Evolutionary conservation across 257 asterid genomes (phyloP), one percentile per base, ranked within the genome.

Genomic region (Avicennia marina): DNA sequence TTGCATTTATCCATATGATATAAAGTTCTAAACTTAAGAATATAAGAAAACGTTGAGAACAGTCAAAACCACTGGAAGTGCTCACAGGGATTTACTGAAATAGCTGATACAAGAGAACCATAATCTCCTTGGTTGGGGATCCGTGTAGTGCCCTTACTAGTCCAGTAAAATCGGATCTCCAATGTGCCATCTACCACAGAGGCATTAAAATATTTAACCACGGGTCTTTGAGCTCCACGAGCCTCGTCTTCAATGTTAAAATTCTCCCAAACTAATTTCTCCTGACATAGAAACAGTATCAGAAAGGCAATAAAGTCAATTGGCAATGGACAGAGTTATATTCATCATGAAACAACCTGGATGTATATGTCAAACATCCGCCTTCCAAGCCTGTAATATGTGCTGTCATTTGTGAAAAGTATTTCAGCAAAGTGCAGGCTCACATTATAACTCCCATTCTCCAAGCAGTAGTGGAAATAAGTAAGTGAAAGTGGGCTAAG

Each of bases 51-150:
- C 13, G 54, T 20, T 25, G 39, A 52, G 10, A 29, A 46, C 58
- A 32, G 3, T 36, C 6, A 58, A 34, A 58, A 56, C 7, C 11
- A 45, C 7, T 26, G 32, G 51, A 74, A 50, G 7, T 36, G 62
- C 91, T 79, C 68, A 89, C 97, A 67, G 43, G 95, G 86, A 49
- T 63, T 65, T 27, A 89, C 91, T 17, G 95, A 83, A 48, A 89
- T 87, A 51, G 95, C 96, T 53, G 98, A 90, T 72, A 90, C 53
- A 27, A 87, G 83, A 41, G 96, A 78, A 52, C 96, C 98, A 63
- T 90, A 90, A 60, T 77, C 76, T 60, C 98, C 96, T 71, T 81
- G 73, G 26, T 56, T 62, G 26, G 98, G 98, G 51, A 90, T 77
- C 8, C 95, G 75, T 4, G 74, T 73, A 34, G 95, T 90, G 72